Percentiles rank a stretch among this genome's conserved stretches.
These are phyloP conservation scores for Solanum microdontum DNA, from an alignment of 257 asterid species.

Conservation along the genomic window DNA sequence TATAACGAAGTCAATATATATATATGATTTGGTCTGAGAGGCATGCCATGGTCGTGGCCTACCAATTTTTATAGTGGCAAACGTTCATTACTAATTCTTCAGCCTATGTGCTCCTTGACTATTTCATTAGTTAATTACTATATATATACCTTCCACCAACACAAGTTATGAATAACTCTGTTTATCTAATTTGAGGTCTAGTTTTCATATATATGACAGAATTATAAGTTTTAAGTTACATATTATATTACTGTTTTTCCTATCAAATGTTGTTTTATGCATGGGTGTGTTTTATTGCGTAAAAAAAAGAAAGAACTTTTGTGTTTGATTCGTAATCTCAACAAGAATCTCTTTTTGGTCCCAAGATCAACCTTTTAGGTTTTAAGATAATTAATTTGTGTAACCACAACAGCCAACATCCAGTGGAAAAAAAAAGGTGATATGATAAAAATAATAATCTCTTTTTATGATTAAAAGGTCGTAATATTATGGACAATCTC, in stretches of 20 bases:
- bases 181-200: not conserved
- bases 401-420: slow-evolving; percentile 29
- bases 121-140: not conserved
- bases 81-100: not conserved
- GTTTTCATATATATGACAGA: not conserved
- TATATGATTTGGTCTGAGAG: not conserved
- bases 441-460: slow-evolving; percentile 11
- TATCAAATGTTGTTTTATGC: not conserved
- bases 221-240: not conserved
- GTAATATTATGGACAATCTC: slow-evolving; percentile 24
- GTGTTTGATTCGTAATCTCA: not conserved
- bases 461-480: slow-evolving; percentile 24
- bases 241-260: not conserved
- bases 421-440: slow-evolving; percentile 13
- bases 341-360: slow-evolving; percentile 1
- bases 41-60: slow-evolving; percentile 9
- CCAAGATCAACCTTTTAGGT: not conserved
- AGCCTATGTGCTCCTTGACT: not conserved
- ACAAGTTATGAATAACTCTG: not conserved
- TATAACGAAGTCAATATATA: not conserved
- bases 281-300: not conserved
- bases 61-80: not conserved
- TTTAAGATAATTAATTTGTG: slow-evolving; percentile 24
- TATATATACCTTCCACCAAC: not conserved
- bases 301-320: not conserved